Percentiles rank a stretch among this genome's conserved stretches.
These are phyloP conservation scores for Tolypocladium ophioglossoides DNA, from an alignment of 2,329 filamentous ascomycete species.

Conservation along the genomic window DNA sequence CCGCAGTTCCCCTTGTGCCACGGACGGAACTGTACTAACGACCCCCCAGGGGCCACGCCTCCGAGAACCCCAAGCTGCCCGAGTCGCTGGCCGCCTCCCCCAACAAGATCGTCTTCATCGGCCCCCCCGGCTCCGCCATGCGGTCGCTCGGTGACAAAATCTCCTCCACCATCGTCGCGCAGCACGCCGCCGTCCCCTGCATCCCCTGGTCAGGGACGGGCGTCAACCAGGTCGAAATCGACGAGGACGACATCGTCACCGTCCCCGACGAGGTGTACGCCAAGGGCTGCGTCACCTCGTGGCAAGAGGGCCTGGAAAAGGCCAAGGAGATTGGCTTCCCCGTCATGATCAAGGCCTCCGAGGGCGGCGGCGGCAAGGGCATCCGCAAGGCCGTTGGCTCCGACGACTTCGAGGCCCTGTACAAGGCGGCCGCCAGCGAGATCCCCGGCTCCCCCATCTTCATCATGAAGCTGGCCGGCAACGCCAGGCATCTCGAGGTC, in stretches of 20 bases:
- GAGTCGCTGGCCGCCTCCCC: slow-evolving; percentile 92
- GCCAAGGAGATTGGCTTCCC: slow-evolving; percentile 92
- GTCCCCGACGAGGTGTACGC: slow-evolving; percentile 78
- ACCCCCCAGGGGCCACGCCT: slow-evolving; percentile 76
- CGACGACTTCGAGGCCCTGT: slow-evolving; percentile 74
- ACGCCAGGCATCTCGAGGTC: slow-evolving; percentile 92
- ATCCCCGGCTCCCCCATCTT: slow-evolving; percentile 99
- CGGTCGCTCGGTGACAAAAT: slow-evolving; percentile 99
- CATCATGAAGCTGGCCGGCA: slow-evolving; percentile 98
- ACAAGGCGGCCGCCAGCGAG: slow-evolving; percentile 93
- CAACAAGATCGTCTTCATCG: slow-evolving; percentile 99
- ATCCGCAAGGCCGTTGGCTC: slow-evolving; percentile 89
- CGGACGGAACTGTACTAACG: too few relatives aligned
- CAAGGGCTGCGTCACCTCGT: slow-evolving; percentile 82
- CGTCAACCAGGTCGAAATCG: slow-evolving; percentile 69
- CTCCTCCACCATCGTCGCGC: slow-evolving; percentile 96
- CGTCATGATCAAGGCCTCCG: slow-evolving; percentile 99
- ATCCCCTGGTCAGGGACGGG: slow-evolving; percentile 99
- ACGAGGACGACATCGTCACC: slow-evolving; percentile 79
- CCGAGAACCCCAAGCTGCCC: slow-evolving; percentile 94
- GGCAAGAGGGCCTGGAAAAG: slow-evolving; percentile 79
- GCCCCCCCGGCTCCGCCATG: slow-evolving; percentile 95
- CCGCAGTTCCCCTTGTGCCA: too few relatives aligned
- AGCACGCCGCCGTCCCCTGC: slow-evolving; percentile 91
- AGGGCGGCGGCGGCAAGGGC: slow-evolving; percentile 98